Base-by-base conservation (phyloP, 495 filamentous ascomycete species). In the Talaromyces proteolyticus region DNA sequence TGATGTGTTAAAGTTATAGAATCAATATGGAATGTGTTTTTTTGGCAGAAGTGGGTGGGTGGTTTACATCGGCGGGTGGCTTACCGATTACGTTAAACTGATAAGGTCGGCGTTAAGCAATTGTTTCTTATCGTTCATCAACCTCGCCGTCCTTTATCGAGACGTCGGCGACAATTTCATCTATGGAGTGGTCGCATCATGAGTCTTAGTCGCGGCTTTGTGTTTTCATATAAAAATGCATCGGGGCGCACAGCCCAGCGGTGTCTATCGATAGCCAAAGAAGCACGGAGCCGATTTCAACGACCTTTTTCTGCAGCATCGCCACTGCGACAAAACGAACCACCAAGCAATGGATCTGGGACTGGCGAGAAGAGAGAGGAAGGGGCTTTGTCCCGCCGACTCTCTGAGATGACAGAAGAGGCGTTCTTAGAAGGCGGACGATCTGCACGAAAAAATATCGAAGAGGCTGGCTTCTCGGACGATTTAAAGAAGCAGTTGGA, bases 381-480 rank as follows among this genome's bases (percentile, higher is more conserved):
- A 42, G 81, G 88, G 3, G 78, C 88, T 17, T 86, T 96, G 87
- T 75, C 81, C 3, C 74, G 85, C 26, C 80, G 88, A 20, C 74
- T 96, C 22, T 72, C 81, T 38, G 75, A 89, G 61, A 87, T 93
- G 62, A 91, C 87, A 23, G 89, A 95, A 62, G 85, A 93, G 45
- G 78, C 76, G 5, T 68, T 95, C 20, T 70, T 90, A 21, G 79
- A 78, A 50, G 87, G 85, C 16, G 85, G 88, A 19, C 77, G 78
- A 52, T 79, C 84, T 38, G 85, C 88, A 34, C 76, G 70, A 40
- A 85, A 84, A 58, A 87, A 86, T n/a, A 74, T 96, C 12, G 74
- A 87, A 57, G 86, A 94, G 49, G 89, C 88, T 42, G 88, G 88
- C 23, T 95, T 98, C 70, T 86, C 84, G 47, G 87, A 91, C 16